phyloP scores from a whole-genome alignment of 163 green algal genomes.

The Chlamydomonas reinhardtii region DNA sequence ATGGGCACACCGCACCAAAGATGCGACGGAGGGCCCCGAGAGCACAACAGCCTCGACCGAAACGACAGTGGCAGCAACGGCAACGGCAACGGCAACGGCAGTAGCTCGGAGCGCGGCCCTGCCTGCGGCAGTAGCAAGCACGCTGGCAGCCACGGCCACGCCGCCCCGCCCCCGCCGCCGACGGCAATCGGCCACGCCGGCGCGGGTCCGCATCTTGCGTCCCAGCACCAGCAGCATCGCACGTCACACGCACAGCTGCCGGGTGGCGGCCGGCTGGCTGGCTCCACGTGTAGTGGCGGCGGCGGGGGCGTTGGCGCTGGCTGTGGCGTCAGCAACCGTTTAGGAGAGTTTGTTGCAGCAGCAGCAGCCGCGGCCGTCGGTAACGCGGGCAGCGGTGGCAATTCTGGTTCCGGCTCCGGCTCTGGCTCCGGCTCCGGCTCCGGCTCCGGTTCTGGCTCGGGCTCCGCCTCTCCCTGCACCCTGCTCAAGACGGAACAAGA shows the following conservation, averaged over 20 bases:
- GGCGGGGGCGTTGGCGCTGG: background rate
- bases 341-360: too few species aligned
- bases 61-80: background rate
- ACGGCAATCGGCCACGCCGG: too few species aligned
- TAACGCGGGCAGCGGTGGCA: too few species aligned
- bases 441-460: conserved; percentile 19
- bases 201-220: too few species aligned
- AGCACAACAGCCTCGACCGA: background rate
- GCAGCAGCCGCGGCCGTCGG: background rate
- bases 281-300: conserved; percentile 3
- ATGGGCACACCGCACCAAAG: background rate
- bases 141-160: background rate
- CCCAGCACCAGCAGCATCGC: background rate
- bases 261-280: background rate
- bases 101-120: background rate
- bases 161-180: too few species aligned
- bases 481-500: conserved; percentile 23
- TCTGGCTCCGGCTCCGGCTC: conserved; percentile 14
- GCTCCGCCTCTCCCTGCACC: conserved; percentile 23
- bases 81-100: background rate
- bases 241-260: background rate
- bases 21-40: background rate
- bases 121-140: background rate
- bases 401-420: too few species aligned
- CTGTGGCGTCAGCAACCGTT: background rate